phyloP scores from a whole-genome alignment of 1,284 basidiomycete genomes.

The Austroboletus rostrupii region DNA sequence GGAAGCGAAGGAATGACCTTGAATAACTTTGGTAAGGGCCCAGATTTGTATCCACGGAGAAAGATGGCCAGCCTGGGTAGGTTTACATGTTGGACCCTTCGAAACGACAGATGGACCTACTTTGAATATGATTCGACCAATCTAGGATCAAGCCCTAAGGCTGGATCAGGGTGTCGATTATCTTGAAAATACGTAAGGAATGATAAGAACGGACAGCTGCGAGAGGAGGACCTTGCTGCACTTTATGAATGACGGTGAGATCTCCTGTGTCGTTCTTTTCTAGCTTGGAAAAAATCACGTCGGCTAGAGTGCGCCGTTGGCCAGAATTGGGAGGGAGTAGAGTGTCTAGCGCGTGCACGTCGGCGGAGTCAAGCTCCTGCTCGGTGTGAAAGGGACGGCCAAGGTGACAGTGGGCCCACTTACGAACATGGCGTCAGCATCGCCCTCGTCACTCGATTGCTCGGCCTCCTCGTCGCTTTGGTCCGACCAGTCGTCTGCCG shows the following conservation, averaged over 20 bases:
- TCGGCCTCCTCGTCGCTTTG: constrained; percentile 48
- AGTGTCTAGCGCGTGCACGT: constrained; percentile 80
- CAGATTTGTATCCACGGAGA: constrained; percentile 90
- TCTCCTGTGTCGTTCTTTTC: constrained; percentile 53
- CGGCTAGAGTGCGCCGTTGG: constrained; percentile 84
- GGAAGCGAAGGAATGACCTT: constrained; percentile 97
- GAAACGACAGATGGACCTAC: constrained; percentile 39
- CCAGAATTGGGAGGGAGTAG: constrained; percentile 70
- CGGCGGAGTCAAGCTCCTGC: constrained; percentile 86
- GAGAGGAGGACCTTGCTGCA: constrained; percentile 46
- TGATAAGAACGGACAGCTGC: neutral
- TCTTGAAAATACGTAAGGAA: constrained; percentile 36
- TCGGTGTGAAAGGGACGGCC: constrained; percentile 15
- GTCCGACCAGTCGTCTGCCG: constrained; percentile 40
- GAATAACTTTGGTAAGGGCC: constrained; percentile 94
- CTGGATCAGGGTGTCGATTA: constrained; percentile 73
- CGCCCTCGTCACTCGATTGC: constrained; percentile 47
- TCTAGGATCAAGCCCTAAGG: constrained; percentile 93
- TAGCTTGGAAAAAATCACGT: constrained; percentile 94
- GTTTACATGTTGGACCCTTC: neutral
- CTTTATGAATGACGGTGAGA: constrained; percentile 52
- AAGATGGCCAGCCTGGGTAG: constrained; percentile 70
- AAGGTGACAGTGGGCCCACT: constrained; percentile 24
- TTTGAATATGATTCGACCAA: constrained; percentile 95
- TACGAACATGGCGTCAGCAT: constrained; percentile 59